Evolutionary conservation across 805 yeast species (phyloP), one percentile per base, ranked within the genome.

Genomic region (Blastobotrys mokoenaii): DNA sequence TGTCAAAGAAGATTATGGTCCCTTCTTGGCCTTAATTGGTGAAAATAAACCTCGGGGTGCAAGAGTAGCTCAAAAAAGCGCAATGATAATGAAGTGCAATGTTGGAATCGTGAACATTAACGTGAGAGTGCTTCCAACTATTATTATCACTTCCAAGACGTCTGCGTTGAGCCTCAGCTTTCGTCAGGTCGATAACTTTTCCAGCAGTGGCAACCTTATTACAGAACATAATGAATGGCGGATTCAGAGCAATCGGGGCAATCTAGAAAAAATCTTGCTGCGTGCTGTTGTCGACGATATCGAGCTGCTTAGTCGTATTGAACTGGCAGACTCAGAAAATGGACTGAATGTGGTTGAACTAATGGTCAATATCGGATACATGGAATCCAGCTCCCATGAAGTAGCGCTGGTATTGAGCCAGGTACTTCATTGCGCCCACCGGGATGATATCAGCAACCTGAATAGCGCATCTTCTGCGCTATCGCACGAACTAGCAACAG

Each of bases 111-210:
- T 22, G 8, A 22, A 4, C 27, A 8, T 4, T 4, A 22, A 22
- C 8, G 8, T 22, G 8, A 22, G 8, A 8, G 27, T 22, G 27
- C 27, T 22, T 8, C 27, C 27, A 22, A 8, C 27, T 5, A 22
- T 22, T 5, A 22, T 22, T 4, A 4, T 22, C 27, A 22, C 27
- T 8, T 22, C 8, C 27, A 22, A 22, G 27, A 5, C 27, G 8
- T 5, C 27, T 22, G 27, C 7, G 8, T 22, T 22, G 8, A 8
- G 7, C 27, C 10, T 34, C 11, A n/a, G 27, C 9, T 15, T 41
- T 18, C 36, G 44, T 7, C 44, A 41, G 18, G 44, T 41, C 14
- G 44, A 41, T 20, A 9, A 20, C n/a, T 12, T 29, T 11, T 41
- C 44, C 12, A 9, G 17, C 22, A 15, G 38, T 12, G 22, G 18